Evolutionary conservation across 2,329 filamentous ascomycete genomes (phyloP), one percentile per base, ranked within the genome.

Genomic region (Arthrobotrys entomopaga): DNA sequence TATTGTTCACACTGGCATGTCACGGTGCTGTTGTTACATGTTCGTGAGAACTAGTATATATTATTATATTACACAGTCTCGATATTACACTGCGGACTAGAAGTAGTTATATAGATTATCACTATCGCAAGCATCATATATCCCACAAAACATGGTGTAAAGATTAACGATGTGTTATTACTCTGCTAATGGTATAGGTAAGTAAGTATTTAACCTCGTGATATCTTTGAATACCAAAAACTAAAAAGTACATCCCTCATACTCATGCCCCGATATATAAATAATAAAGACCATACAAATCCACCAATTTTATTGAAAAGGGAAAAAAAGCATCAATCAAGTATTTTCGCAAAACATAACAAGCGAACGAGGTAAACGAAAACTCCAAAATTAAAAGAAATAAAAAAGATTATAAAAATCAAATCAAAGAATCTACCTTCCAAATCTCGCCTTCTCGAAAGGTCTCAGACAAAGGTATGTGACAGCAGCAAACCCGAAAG

Each of bases 401-500:
- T 6, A 34, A 1, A 34, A 34, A 34, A 53, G 16, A 5, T 16
- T 50, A 50, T 11, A 20, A 38, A 15, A 40, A 59, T 20, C n/a
- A n/a, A n/a, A n/a, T n/a, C n/a, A n/a, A 20, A 40, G 19, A 24
- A 7, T 71, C 56, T 82, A 84, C 70, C 83, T 79, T 60, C 81
- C 80, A 71, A 83, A 83, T 49, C 79, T 78, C 79, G 80, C 84
- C 77, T 84, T 72, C 80, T 87, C 86, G 40, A 86, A 77, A 16
- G 82, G 80, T 71, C 87, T 82, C 75, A 89, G 77, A 1, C 82
- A 78, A 53, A 84, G 78, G 80, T 89, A 91, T 0, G 82, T 81
- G 0, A 84, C 77, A 5, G 84, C 81, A 0, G 86, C 80, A 77
- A 91, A 89, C 0, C 82, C 84, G 79, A 91, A 91, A 0, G 84